Base-by-base conservation (phyloP, 192 early-diverging fungal species). In the Gigaspora rosea region DNA sequence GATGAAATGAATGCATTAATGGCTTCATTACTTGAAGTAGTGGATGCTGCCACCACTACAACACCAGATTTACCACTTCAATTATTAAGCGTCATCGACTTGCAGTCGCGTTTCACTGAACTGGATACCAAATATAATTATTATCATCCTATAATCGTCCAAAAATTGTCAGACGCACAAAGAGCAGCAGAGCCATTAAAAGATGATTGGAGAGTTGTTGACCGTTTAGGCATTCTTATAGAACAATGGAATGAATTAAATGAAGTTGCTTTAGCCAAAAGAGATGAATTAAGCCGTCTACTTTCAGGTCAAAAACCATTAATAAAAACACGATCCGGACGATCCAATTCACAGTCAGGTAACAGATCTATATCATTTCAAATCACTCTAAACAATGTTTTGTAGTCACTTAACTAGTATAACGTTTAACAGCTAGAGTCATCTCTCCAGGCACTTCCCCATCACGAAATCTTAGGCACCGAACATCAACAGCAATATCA, bases 231-330 rank as follows among this genome's bases (percentile, higher is more conserved):
- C 36, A 66, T 82, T 10, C 68, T 86, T 0, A 80, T 76, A 9
- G 81, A 88, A 67, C 79, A 82, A 56, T 89, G 88, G 88, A 59
- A 71, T n/a, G 76, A 84, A 27, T 73, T 88, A 12, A 82, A 86
- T 75, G 73, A 59, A 36, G 56, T 77, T n/a, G 84, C 85, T 10
- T 51, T 78, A 3, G 80, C 83, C 51, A 86, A 84, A 73, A 84
- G 79, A 76, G 68, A 82, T 20, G 82, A 83, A 46, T 70, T 89
- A 20, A 73, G 81, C 8, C 79, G 32, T 27, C 16, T 69, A 32
- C 61, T 56, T 61, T 63, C 59, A 8, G 64, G 72, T 2, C 56
- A 49, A 20, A 68, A 66, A 33, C 47, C 41, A 2, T 41, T 41
- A 41, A 27, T 27, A 27, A 66, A 71, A 48, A 66, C 76, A 20